Evolutionary conservation across 2,329 filamentous ascomycete species (phyloP), one percentile per base, ranked within the genome.

Genomic region (Cladosporium cucumerinum): DNA sequence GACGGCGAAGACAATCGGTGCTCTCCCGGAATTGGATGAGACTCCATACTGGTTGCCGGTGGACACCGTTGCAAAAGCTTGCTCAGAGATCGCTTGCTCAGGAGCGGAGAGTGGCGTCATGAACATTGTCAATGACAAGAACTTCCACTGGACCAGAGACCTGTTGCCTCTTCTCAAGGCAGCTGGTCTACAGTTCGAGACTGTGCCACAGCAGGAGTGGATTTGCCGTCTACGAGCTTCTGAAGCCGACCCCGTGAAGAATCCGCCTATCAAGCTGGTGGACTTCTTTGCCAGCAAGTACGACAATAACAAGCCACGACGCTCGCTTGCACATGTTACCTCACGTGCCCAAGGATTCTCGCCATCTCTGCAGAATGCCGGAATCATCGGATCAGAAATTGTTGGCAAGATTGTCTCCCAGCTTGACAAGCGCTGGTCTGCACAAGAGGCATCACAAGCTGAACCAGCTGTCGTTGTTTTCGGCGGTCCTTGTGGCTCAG

Each of bases 311-410:
- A 21, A 61, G n/a, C 23, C 46, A 5, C n/a, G 61, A 1, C 23
- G 0, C 78, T 85, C 85, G 71, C 75, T 86, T 1, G 66, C 85
- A 69, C 86, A 86, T 66, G 80, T 82, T 57, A 79, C 80, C 51
- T 78, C 80, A 23, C 74, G 70, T 4, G 74, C 77, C 0, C 62
- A 52, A 34, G 28, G 51, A 12, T 54, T 36, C 30, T 57, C 66
- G 11, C 66, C 66, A 1, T 57, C 43, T 10, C 57, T 76, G 74
- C 0, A 52, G 32, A 65, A 65, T 6, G 66, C 65, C n/a, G 67
- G 59, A n/a, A 48, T 34, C 0, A 52, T 73, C 30, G 70, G 72
- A 21, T 65, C 52, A 21, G 71, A 65, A 2, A 69, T 74, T 10
- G 65, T 73, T 10, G 21, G 61, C 14, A 71, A 71, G n/a, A 73